Base-by-base conservation (phyloP, 1,139 yeast genomes). In the Yamadazyma diospyri region DNA sequence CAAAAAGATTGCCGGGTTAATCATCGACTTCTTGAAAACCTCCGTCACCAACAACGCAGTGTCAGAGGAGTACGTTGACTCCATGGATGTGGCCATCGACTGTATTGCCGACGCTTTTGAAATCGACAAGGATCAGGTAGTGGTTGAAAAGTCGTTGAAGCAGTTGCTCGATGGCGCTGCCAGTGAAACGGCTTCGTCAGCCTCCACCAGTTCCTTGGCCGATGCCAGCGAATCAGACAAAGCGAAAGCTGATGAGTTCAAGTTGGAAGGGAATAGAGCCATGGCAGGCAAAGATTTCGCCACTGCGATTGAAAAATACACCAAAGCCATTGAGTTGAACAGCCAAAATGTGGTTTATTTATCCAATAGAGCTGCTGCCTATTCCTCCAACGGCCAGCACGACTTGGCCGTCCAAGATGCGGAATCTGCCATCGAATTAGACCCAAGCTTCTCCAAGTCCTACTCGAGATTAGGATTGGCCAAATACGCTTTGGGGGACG, bases 311-410 rank as follows among this genome's bases (percentile, higher is more conserved):
- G 70, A 67, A 16, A 78, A 82, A 47, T 92, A 92, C 60, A 73
- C 95, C 8, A 76, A 75, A 40, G 97, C 98, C n/a, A 78, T 89
- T 42, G 78, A 64, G 20, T 61, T 82, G 36, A 74, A 81, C 43
- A 77, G 87, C 33, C 57, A 72, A 11, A 88, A 88, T 55, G 89
- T 88, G 11, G 85, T 94, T 17, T 94, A 82, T 61, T 77, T 75
- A 42, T 88, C 97, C 22, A 92, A 92, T 66, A 78, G 99, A 56
- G 97, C 99, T 12, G 98, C 99, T 31, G 98, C 98, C 5, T 79
- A 84, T 59, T 85, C 95, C 12, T 86, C 95, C 6, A 56, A 75
- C 28, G 73, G 79, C 40, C 69, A 86, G 41, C 92, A 85, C 52
- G 82, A 76, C 12, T 66, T 74, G 43, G 98, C 99, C 2, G 76